Conservation (phyloP, 2,329 filamentous ascomycete species). For the Paecilomyces formosus region DNA sequence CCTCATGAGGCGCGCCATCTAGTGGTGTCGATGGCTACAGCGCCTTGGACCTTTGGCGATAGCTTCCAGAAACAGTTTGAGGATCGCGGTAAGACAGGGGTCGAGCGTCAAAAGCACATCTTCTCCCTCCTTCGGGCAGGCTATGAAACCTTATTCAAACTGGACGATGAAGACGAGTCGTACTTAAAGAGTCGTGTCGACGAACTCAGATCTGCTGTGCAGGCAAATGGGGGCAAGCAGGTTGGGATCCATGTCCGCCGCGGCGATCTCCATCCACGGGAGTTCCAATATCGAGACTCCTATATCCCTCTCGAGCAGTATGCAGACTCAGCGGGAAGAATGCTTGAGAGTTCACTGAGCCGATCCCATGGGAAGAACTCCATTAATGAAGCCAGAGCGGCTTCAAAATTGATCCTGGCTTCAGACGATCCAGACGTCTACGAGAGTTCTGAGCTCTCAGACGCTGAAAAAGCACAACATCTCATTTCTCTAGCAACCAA, state of each 20-base stretch:
- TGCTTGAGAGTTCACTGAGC: conserved; percentile 41
- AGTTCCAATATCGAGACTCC: conserved; percentile 67
- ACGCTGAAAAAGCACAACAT: conserved; percentile 59
- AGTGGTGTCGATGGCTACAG: conserved; percentile 63
- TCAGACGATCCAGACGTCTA: conserved; percentile 77
- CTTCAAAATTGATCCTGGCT: conserved; percentile 52
- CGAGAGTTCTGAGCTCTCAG: conserved; percentile 53
- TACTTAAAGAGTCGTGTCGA: conserved; percentile 57
- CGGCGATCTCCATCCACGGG: conserved; percentile 69
- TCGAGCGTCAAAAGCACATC: conserved; percentile 51
- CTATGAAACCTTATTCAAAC: conserved; percentile 66
- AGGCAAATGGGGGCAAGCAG: conserved; percentile 43
- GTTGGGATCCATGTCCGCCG: conserved; percentile 73
- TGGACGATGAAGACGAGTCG: conserved; percentile 56
- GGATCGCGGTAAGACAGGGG: conserved; percentile 41
- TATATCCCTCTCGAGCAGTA: conserved; percentile 72
- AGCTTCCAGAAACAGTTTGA: conserved; percentile 49
- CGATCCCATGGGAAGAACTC: conserved; percentile 21
- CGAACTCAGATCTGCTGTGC: conserved; percentile 43
- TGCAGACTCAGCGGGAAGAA: conserved; percentile 49
- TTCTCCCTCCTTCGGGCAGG: conserved; percentile 63
- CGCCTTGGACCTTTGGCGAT: conserved; percentile 56
- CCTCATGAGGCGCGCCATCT: conserved; percentile 69
- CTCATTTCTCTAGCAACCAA: conserved; percentile 72
- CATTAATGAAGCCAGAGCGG: conserved; percentile 31